Percentiles rank a stretch among this genome's conserved stretches.
Evolutionary conservation across 179 eudicot species (phyloP).

Genomic region (Beta macrorhiza): DNA sequence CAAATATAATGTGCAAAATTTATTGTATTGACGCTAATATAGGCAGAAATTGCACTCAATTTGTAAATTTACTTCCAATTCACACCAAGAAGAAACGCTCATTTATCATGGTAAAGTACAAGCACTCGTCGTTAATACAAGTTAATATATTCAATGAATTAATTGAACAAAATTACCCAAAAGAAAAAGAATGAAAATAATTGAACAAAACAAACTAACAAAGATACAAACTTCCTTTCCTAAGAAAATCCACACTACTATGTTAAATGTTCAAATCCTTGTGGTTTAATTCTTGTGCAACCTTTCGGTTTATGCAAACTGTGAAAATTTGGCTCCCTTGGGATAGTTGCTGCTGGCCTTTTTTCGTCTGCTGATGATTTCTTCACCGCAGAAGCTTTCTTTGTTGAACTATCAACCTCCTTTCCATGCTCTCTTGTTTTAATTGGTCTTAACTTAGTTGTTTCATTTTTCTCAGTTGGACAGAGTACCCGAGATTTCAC

Average conservation of each 20-base stretch:
- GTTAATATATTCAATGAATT: constrained; percentile 32
- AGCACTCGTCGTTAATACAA: background rate
- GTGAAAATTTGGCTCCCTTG: constrained; percentile 55
- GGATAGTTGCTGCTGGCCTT: constrained; percentile 38
- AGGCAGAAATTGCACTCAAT: too few relatives aligned
- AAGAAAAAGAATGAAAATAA: constrained; percentile 20
- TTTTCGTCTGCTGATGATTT: constrained; percentile 35
- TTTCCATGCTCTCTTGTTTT: constrained; percentile 27
- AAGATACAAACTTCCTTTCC: background rate
- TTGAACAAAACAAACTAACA: constrained; percentile 19
- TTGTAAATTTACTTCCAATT: background rate
- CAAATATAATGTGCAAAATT: too few relatives aligned
- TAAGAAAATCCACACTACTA: background rate
- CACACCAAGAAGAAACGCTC: constrained; percentile 6
- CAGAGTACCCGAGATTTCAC: constrained; percentile 28
- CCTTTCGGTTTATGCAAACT: constrained; percentile 35
- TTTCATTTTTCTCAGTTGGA: constrained; percentile 30
- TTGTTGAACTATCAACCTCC: constrained; percentile 13
- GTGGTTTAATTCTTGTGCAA: constrained; percentile 34
- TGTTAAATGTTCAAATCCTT: background rate
- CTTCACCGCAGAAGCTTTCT: constrained; percentile 26
- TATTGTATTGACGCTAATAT: too few relatives aligned
- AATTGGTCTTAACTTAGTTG: constrained; percentile 22
- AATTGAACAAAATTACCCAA: constrained; percentile 30
- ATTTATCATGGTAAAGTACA: background rate